Evolutionary conservation across 495 filamentous ascomycete species (phyloP), one percentile per base, ranked within the genome.

Genomic region (Pyrenula aspistea): DNA sequence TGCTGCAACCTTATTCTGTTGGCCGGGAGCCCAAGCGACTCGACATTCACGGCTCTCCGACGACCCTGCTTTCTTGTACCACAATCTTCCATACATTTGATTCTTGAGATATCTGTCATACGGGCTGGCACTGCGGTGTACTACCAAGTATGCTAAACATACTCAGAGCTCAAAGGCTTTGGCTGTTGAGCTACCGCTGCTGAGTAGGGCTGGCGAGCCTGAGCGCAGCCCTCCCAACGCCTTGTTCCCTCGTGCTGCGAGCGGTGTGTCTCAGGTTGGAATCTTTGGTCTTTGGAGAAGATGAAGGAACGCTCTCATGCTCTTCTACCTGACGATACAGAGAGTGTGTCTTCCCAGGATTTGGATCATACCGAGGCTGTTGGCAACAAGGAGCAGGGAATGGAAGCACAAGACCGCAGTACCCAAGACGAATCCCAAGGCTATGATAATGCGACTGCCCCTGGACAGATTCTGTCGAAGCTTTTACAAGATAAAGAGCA

Each of bases 401-500:
- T 42, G 31, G 31, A 4, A 8, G 31, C 4, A 42, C 31, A 42
- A 4, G 31, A 42, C 15, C 31, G 15, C 4, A 4, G 4, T 15
- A 42, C 31, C 4, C 15, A 4, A 8, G 31, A 42, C 31, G 31
- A 42, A 8, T 4, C 31, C 15, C 31, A 42, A 42, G 4, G 31
- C 15, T 15, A 42, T 42, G 31, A 42, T 42, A 42, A 4, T 4
- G 31, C 31, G 31, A 15, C 15, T 42, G 31, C 31, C 4, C 31
- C 31, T 4, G 31, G 8, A 42, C 8, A 42, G 50, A 19, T 52
- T 8, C n/a, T 52, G 8, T 52, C 63, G 19, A 72, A 64, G 42
- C 58, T 73, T 10, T 56, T 71, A 10, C 71, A 71, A 56, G 70
- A 63, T 22, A 77, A 71, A 55, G 68, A 71, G 54, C 67, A 63